Evolutionary conservation across 2,329 filamentous ascomycete genomes (phyloP), one percentile per base, ranked within the genome.

Genomic region (Chaetomium strumarium): DNA sequence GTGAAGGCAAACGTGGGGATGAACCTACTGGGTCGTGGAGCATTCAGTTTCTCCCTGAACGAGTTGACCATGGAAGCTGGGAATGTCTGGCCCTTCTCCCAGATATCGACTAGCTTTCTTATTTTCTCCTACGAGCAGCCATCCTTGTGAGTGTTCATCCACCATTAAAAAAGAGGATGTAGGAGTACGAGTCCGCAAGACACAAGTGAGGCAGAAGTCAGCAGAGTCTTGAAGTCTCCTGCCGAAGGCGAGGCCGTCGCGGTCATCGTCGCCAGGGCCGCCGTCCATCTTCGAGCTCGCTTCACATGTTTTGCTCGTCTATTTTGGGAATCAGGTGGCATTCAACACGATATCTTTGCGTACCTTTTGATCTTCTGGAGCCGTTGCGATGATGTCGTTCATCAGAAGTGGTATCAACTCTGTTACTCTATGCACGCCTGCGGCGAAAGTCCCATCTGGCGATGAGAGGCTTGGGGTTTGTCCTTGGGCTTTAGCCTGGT

Each of bases 361-460:
- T 92, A 93, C 88, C 88, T 96, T 97, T 82, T 99, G 93, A 75
- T 95, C 89, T 70, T 87, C 83, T 52, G 93, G 93, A 63, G 90
- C 88, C 66, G 84, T 84, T 69, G 87, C 85, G 71, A 95, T 81
- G 68, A 96, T 92, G 72, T 97, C 92, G 80, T 88, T 90, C 86
- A 99, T 95, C 73, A 99, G 76, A 63, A 86, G 84, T 60, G 92
- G 91, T 69, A 99, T 84, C 67, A 96, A 78, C 75, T 96, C 91
- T 69, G 90, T 96, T 74, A 97, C 90, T 84, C 89, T 88, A 81
- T 95, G 86, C 67, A 97, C 90, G 65, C 92, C 93, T 64, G 91
- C 91, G 68, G 90, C 90, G 78, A 86, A 96, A 51, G 91, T 96
- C 68, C 93, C 93, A 74, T 95, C 89, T 61, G 85, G 83, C 61